These are phyloP conservation scores for Naganishia kalamii DNA, from an alignment of 768 basidiomycete species.

Conservation along the genomic window DNA sequence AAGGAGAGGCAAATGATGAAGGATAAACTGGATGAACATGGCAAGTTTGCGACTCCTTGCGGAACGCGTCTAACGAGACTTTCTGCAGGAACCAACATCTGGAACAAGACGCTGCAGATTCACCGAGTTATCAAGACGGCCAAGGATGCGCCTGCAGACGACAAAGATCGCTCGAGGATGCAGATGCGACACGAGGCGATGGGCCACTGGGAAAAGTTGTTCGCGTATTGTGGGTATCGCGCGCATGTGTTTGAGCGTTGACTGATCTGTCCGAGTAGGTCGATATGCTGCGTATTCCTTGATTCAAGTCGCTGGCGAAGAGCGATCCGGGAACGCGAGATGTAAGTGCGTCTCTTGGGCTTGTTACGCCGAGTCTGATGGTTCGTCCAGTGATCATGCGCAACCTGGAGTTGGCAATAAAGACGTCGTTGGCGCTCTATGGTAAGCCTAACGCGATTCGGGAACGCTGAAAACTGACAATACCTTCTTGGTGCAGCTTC, in stretches of 20 bases:
- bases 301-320: not conserved
- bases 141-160: not conserved
- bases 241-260: not conserved
- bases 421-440: not conserved
- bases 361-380: not conserved
- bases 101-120: constrained; percentile 2
- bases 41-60: not conserved
- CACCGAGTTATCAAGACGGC: constrained; percentile 9
- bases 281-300: constrained; percentile 7
- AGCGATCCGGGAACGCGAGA: not conserved
- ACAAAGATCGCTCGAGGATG: not conserved
- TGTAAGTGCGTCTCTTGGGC: not conserved
- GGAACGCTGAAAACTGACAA: not conserved
- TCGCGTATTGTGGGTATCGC: not conserved
- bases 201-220: constrained; percentile 6
- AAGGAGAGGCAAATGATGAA: constrained; percentile 2
- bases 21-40: constrained; percentile 11
- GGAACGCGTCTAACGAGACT: not conserved
- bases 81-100: not conserved
- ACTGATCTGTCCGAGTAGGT: not conserved
- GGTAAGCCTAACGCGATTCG: not conserved
- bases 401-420: not conserved
- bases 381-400: not conserved
- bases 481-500: not conserved
- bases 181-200: not conserved